phyloP scores from a whole-genome alignment of 306 rosid species.

The Quercus variabilis region DNA sequence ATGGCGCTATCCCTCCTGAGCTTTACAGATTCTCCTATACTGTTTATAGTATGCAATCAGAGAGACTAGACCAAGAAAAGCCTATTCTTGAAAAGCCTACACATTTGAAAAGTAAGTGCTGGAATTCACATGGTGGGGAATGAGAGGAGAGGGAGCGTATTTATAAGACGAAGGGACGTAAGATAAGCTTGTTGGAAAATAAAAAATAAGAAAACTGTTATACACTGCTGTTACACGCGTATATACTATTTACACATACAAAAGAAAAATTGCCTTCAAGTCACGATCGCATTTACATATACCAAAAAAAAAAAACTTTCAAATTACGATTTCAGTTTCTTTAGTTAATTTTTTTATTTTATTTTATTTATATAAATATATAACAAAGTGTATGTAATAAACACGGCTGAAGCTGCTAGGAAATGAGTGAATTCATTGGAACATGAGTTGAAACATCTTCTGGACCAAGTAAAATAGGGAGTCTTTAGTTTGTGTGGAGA shows the following conservation, averaged over 20 bases:
- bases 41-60: background rate
- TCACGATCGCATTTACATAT: too few relatives aligned
- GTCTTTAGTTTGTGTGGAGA: conserved; percentile 24
- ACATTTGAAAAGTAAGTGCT: background rate
- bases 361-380: too few relatives aligned
- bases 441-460: conserved; percentile 5
- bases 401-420: too few relatives aligned
- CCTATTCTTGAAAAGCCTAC: too few relatives aligned
- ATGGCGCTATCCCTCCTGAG: conserved; percentile 98
- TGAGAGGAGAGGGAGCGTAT: conserved; percentile 24
- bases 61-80: background rate
- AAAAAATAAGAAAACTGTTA: too few relatives aligned
- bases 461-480: conserved; percentile 10
- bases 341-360: too few relatives aligned
- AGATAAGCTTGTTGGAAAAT: background rate
- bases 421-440: conserved; percentile 17
- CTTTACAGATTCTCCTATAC: conserved; percentile 62
- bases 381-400: too few relatives aligned
- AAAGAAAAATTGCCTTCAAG: too few relatives aligned
- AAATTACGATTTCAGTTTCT: too few relatives aligned
- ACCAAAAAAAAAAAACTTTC: too few relatives aligned
- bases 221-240: too few relatives aligned
- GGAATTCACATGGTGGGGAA: conserved; percentile 16
- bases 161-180: conserved; percentile 44
- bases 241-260: too few relatives aligned